Percentiles rank a stretch among this genome's conserved stretches.
Evolutionary conservation across 2,329 filamentous ascomycete species (phyloP).

Genomic region (Amphichorda felina): DNA sequence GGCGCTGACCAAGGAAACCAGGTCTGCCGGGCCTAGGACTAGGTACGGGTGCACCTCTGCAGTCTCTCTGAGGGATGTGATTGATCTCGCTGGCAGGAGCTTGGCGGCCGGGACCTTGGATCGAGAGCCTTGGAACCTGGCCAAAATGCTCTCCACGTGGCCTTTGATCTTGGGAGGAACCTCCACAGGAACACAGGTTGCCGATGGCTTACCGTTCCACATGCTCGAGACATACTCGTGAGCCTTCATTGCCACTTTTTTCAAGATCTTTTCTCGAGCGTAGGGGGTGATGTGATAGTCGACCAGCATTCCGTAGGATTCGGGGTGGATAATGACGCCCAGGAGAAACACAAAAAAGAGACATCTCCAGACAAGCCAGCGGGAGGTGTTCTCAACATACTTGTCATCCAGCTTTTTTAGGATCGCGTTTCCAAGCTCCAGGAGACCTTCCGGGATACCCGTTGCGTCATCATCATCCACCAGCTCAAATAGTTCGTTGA

Average conservation of each 20-base stretch:
- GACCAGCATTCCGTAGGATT: constrained; percentile 67
- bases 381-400: constrained; percentile 61
- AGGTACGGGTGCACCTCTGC: constrained; percentile 69
- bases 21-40: constrained; percentile 67
- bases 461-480: constrained; percentile 75
- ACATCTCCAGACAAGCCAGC: constrained; percentile 83
- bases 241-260: constrained; percentile 69
- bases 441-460: constrained; percentile 74
- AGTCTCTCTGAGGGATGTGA: constrained; percentile 64
- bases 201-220: constrained; percentile 54
- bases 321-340: constrained; percentile 76
- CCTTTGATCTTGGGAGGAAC: constrained; percentile 50
- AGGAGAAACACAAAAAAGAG: constrained; percentile 82
- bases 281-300: constrained; percentile 90
- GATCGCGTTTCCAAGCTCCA: constrained; percentile 78
- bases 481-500: constrained; percentile 71
- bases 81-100: constrained; percentile 58
- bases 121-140: constrained; percentile 45
- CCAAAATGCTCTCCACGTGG: constrained; percentile 62
- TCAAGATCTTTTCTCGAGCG: constrained; percentile 69
- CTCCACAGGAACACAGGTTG: constrained; percentile 30
- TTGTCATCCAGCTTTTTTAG: constrained; percentile 63
- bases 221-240: constrained; percentile 72
- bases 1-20: constrained; percentile 69
- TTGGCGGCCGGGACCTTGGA: constrained; percentile 39